phyloP scores from a whole-genome alignment of 805 yeast species.

The Candida pseudofarinosa region DNA sequence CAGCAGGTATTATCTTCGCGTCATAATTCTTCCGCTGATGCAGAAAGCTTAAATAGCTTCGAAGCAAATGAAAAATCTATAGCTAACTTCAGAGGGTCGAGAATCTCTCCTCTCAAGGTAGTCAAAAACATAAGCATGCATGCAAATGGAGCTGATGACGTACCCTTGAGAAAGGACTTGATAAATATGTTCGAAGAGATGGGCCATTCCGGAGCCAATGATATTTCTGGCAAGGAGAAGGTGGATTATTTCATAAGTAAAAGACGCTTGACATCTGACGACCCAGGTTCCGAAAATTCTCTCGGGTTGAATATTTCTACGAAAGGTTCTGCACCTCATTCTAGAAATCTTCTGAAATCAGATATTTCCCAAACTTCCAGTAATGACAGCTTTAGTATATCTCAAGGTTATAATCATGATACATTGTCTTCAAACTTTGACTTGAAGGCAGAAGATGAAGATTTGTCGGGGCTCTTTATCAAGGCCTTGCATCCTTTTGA shows the following conservation, averaged over 20 bases:
- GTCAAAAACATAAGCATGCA: slow-evolving; percentile 10
- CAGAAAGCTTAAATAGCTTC: slow-evolving; percentile 4
- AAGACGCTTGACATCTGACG: not conserved
- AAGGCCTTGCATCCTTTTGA: slow-evolving; percentile 59
- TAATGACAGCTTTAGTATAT: not conserved
- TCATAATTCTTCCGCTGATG: not conserved
- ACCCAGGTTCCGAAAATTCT: slow-evolving; percentile 1
- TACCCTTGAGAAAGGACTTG: slow-evolving; percentile 27
- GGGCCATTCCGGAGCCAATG: slow-evolving; percentile 2
- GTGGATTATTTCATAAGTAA: slow-evolving; percentile 14
- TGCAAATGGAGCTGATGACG: slow-evolving; percentile 12
- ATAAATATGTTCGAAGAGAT: slow-evolving; percentile 15
- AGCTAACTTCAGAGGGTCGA: slow-evolving; percentile 12
- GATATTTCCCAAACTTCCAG: not conserved
- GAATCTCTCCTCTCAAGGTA: slow-evolving; percentile 16
- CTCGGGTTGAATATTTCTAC: slow-evolving; percentile 22
- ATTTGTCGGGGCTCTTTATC: slow-evolving; percentile 51
- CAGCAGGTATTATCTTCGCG: not conserved
- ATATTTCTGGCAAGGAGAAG: slow-evolving; percentile 14
- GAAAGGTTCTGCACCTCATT: slow-evolving; percentile 14
- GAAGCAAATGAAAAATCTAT: slow-evolving; percentile 3
- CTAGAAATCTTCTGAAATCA: slow-evolving; percentile 6
- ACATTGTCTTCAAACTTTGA: slow-evolving; percentile 2
- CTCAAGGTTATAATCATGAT: not conserved
- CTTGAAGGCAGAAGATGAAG: slow-evolving; percentile 29